Base-by-base conservation (phyloP, 768 basidiomycete genomes). In the Neoboletus magnificus region DNA sequence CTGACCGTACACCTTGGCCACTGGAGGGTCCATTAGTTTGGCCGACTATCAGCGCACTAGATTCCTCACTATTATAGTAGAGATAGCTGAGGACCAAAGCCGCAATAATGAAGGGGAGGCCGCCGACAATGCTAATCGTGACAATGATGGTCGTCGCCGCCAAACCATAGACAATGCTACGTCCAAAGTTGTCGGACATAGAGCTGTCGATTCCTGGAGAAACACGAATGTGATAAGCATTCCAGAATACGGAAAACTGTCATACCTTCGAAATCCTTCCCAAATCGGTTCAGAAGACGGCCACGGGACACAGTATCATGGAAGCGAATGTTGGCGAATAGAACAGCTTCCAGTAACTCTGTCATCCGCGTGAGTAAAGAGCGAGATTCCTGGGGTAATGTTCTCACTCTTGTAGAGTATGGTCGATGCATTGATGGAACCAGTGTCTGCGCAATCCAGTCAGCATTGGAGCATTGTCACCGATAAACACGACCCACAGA, bases 271-370 rank as follows among this genome's bases (percentile, higher is more conserved):
- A 95, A 89, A 66, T 95, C 93, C 69, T 95, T 95, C 41, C 93
- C 93, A 59, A 90, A 89, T 44, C 92, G 77, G 61, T 94, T 92
- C 36, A 94, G 71, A 11, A 91, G 74, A 2, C 93, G 83, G 6
- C 94, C 94, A 36, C 91, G 83, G 48, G 87, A 91, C 2, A 91
- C 82, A 0, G 93, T 97, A 65, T 97, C 94, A 62, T 96, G 94
- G 78, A 97, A 96, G 40, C 93, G 83, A 54, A 96, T 86, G 44
- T 91, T 83, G 9, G 93, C 91, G 64, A 94, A 94, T 1, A 97
- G 75, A 3, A 96, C 86, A 1, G 85, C 71, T 65, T 95, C 88
- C 27, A 95, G 74, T 37, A 95, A 77, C 35, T 77, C 82, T 62
- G 25, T 44, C 12, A 27, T 37, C 35, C 16, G 5, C 4, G 18